Conservation (phyloP, 1,139 yeast species). For the Taphrina communis region DNA sequence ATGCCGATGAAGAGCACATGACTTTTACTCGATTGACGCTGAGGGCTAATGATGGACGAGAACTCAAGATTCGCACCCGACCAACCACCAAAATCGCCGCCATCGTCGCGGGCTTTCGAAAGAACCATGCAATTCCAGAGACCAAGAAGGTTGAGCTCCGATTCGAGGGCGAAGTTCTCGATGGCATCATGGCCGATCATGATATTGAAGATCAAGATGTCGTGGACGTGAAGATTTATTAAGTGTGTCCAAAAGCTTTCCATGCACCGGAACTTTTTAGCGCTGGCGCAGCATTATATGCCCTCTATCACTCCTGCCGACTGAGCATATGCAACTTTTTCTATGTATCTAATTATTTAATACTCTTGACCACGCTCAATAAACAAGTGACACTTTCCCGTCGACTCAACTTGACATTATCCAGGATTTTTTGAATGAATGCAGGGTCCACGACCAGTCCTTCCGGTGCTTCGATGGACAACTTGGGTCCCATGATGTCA, state of each 20-base stretch:
- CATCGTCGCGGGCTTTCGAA: conserved; percentile 16
- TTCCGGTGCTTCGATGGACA: not conserved
- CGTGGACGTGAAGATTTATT: conserved; percentile 22
- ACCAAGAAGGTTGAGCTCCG: conserved; percentile 2
- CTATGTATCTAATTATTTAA: conserved; percentile 5
- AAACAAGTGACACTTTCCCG: conserved; percentile 21
- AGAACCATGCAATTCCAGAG: conserved; percentile 8
- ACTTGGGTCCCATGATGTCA: not conserved
- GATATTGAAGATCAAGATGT: conserved; percentile 34
- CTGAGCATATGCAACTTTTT: not conserved
- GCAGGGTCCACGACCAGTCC: conserved; percentile 2
- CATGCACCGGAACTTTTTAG: not conserved
- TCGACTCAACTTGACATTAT: conserved; percentile 1
- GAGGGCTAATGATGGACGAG: conserved; percentile 8
- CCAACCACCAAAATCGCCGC: conserved; percentile 16
- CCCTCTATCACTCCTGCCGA: not conserved
- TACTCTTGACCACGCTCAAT: conserved; percentile 20
- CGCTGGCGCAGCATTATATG: not conserved
- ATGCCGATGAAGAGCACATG: not conserved
- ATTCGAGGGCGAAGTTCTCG: conserved; percentile 32
- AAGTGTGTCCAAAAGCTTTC: not conserved
- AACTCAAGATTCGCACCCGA: conserved; percentile 26
- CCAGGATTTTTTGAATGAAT: not conserved
- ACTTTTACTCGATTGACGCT: conserved; percentile 12
- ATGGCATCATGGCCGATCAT: conserved; percentile 16